Percentiles rank a stretch among this genome's conserved stretches.
Evolutionary conservation across 306 rosid species (phyloP).

Genomic region (Castanopsis chinensis): DNA sequence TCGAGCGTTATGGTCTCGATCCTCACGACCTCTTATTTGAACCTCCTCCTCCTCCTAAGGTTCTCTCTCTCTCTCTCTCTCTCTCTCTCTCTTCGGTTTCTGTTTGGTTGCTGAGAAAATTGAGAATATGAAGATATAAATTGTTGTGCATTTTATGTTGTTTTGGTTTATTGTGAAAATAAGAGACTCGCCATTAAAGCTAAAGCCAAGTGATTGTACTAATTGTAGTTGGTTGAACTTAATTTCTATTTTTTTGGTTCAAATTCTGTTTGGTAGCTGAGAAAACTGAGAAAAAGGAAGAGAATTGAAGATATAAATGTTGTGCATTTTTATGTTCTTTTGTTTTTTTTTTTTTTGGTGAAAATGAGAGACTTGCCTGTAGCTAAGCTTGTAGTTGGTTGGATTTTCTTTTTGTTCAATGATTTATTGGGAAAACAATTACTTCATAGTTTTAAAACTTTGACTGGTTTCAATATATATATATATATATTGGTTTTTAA

Average conservation of each 20-base stretch:
- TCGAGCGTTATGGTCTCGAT: slow-evolving; percentile 80
- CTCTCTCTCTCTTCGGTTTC: slow-evolving; percentile 13
- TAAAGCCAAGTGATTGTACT: no score
- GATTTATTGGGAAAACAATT: background rate
- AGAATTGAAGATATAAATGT: background rate
- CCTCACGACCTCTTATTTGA: slow-evolving; percentile 71
- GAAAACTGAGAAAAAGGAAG: background rate
- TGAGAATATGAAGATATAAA: background rate
- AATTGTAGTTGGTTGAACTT: no score
- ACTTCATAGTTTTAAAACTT: background rate
- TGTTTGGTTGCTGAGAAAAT: background rate
- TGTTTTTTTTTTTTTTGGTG: background rate
- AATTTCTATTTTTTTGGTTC: background rate
- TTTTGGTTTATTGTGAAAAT: no score
- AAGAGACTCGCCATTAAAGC: no score
- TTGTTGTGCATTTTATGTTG: no score
- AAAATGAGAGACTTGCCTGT: background rate
- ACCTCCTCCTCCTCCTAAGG: slow-evolving; percentile 63
- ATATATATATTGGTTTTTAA: background rate
- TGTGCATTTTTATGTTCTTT: background rate
- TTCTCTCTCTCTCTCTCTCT: slow-evolving; percentile 1
- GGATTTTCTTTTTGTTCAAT: background rate
- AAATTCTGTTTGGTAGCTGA: background rate
- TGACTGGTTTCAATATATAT: background rate
- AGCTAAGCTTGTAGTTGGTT: background rate